A percentile compares a stretch with the other conserved stretches of the same genome.
These are phyloP conservation scores for Leccinum ochraceum DNA, from an alignment of 768 basidiomycete species.

Conservation along the genomic window DNA sequence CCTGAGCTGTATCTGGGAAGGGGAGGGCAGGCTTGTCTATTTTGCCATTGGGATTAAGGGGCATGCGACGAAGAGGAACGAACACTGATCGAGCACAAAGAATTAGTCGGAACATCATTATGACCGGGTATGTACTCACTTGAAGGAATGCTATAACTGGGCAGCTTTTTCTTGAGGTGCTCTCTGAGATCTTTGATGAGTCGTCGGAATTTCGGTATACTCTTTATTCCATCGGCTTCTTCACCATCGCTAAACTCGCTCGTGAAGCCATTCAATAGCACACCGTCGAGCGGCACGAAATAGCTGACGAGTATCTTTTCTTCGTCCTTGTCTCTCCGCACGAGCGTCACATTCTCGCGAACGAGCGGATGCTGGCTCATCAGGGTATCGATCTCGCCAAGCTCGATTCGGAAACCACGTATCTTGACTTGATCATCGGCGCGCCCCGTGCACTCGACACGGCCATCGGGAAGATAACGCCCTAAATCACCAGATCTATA, in stretches of 20 bases:
- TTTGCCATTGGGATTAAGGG: slow-evolving; percentile 98
- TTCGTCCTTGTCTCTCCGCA: slow-evolving; percentile 96
- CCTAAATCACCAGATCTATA: slow-evolving; percentile 97
- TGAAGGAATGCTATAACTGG: slow-evolving; percentile 91
- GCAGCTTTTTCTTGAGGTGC: slow-evolving; percentile 94
- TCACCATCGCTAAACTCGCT: slow-evolving; percentile 57
- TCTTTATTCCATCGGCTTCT: slow-evolving; percentile 62
- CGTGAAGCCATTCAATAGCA: slow-evolving; percentile 64
- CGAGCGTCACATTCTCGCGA: slow-evolving; percentile 97
- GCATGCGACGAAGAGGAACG: slow-evolving; percentile 93
- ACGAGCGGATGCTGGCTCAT: slow-evolving; percentile 91
- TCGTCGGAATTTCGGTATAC: slow-evolving; percentile 81
- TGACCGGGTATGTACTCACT: slow-evolving; percentile 49
- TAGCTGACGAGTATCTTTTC: slow-evolving; percentile 99
- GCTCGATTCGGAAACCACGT: slow-evolving; percentile 97
- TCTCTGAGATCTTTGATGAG: slow-evolving; percentile 94
- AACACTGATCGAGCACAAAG: slow-evolving; percentile 58
- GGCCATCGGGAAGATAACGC: slow-evolving; percentile 87
- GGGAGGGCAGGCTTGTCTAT: slow-evolving; percentile 98
- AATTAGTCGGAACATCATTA: slow-evolving; percentile 5
- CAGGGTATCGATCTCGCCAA: slow-evolving; percentile 97
- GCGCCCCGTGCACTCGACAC: slow-evolving; percentile 94
- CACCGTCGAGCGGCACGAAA: slow-evolving; percentile 84
- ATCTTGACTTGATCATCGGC: slow-evolving; percentile 99
- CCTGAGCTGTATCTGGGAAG: slow-evolving; percentile 98